These are phyloP conservation scores for Trichomonascus vanleenenianus DNA, from an alignment of 805 yeast genomes.

Conservation along the genomic window DNA sequence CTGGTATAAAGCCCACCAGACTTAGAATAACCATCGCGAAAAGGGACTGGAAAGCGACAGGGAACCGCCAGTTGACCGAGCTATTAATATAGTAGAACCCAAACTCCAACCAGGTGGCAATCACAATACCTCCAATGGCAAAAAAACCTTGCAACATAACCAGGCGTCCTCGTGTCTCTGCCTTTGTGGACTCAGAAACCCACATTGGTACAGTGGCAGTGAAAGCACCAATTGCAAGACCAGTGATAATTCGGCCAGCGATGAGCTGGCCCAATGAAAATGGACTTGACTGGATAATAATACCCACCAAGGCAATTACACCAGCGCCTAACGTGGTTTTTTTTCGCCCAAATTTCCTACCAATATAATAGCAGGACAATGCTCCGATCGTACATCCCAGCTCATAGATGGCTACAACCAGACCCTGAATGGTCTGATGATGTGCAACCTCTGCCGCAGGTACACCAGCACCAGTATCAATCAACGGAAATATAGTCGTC, in stretches of 20 bases:
- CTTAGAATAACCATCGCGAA: slow-evolving; percentile 53
- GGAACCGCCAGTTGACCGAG: slow-evolving; percentile 63
- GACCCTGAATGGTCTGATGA: slow-evolving; percentile 59
- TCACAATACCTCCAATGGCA: slow-evolving; percentile 66
- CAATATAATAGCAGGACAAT: slow-evolving; percentile 50
- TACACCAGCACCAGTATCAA: too few relatives aligned
- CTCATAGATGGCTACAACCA: slow-evolving; percentile 48
- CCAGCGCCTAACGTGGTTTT: slow-evolving; percentile 51
- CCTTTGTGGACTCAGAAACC: slow-evolving; percentile 68
- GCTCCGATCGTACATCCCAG: slow-evolving; percentile 75
- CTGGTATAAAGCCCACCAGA: slow-evolving; percentile 62
- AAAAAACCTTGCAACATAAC: slow-evolving; percentile 67
- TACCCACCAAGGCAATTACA: slow-evolving; percentile 49
- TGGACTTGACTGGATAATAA: slow-evolving; percentile 49
- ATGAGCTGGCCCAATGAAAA: slow-evolving; percentile 57
- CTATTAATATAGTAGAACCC: slow-evolving; percentile 52
- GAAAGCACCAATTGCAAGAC: slow-evolving; percentile 69
- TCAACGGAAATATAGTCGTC: slow-evolving; percentile 18
- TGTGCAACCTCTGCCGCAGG: too few relatives aligned
- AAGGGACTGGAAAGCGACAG: slow-evolving; percentile 60
- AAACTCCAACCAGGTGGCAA: slow-evolving; percentile 50
- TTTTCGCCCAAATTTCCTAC: slow-evolving; percentile 62
- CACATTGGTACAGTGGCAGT: slow-evolving; percentile 78
- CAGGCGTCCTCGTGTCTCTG: slow-evolving; percentile 59
- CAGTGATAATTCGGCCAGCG: slow-evolving; percentile 64